Evolutionary conservation across 768 basidiomycete species (phyloP), one percentile per base, ranked within the genome.

Genomic region (Agrocybe chaxingu): DNA sequence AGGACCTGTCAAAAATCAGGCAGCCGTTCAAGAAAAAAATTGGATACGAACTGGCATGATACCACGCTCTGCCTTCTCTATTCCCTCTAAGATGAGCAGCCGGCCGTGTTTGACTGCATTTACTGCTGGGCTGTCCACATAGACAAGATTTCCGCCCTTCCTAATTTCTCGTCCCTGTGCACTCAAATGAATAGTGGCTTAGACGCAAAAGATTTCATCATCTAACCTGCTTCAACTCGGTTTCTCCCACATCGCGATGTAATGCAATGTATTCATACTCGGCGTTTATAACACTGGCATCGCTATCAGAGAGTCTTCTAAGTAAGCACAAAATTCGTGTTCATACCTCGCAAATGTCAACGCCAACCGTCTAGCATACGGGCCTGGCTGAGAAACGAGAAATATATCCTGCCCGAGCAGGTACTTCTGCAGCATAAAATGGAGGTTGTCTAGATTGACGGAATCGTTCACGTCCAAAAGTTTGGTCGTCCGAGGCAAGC

Each of bases 31-130:
- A 29, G 19, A n/a, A 42, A 47, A 4, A 40, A 11, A 38, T n/a
- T 8, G 40, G 32, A 13, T 2, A 66, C 78, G 30, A 60, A 82
- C 81, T 11, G 84, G 84, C 83, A 85, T 85, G 24, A 85, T 87
- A 29, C 84, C 84, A 18, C 84, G 75, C 57, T 85, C 84, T 5
- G 84, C 84, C 64, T 85, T 85, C 62, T 87, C 84, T 60, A 85
- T 80, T 13, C 84, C 84, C 59, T 87, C 84, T 42, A 85, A 63
- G 43, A 87, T 84, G 19, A 87, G 70, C 19, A 87, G 60, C 1
- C 84, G 76, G 6, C 84, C 84, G 57, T 80, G 70, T 58, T 85
- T 87, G 16, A 80, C 84, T 4, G 84, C 84, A 40, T 76, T 76
- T 0, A 85, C 84, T 0, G 83, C 80, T 3, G 83, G 77, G 57